Conservation (phyloP, 768 basidiomycete species). For the Baorangia bicolor region DNA sequence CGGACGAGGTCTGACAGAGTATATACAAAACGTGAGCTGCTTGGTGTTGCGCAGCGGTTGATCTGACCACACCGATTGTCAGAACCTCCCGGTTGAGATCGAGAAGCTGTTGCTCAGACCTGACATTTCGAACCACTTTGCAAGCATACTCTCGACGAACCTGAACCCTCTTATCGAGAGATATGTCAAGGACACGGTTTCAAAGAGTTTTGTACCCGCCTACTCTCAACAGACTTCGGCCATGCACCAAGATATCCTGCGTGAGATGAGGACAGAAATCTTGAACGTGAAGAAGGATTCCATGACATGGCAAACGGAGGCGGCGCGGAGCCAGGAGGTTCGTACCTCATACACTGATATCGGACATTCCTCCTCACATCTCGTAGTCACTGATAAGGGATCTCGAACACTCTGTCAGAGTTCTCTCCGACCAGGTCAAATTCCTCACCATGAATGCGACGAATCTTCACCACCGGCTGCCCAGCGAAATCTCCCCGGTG, state of each 20-base stretch:
- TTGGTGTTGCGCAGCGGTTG: background rate
- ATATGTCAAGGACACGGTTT: slow-evolving; percentile 77
- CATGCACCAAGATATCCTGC: slow-evolving; percentile 78
- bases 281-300: slow-evolving; percentile 77
- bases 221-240: slow-evolving; percentile 71
- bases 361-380: slow-evolving; percentile 5
- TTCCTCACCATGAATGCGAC: slow-evolving; percentile 63
- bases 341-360: slow-evolving; percentile 16
- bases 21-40: slow-evolving; percentile 63
- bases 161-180: slow-evolving; percentile 76
- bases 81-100: slow-evolving; percentile 78
- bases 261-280: slow-evolving; percentile 75
- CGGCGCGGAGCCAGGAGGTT: slow-evolving; percentile 78
- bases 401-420: slow-evolving; percentile 73
- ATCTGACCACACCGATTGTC: slow-evolving; percentile 6
- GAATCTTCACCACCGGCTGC: slow-evolving; percentile 34
- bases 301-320: slow-evolving; percentile 77
- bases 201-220: slow-evolving; percentile 70
- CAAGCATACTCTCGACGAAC: slow-evolving; percentile 67
- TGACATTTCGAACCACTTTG: slow-evolving; percentile 74
- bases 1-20: slow-evolving; percentile 66
- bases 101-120: slow-evolving; percentile 75
- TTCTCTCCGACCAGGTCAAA: slow-evolving; percentile 80
- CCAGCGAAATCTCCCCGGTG: slow-evolving; percentile 34
- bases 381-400: slow-evolving; percentile 71